Evolutionary conservation across 2,329 filamentous ascomycete genomes (phyloP), one percentile per base, ranked within the genome.

Genomic region (Chrysosporium keratinophilum): DNA sequence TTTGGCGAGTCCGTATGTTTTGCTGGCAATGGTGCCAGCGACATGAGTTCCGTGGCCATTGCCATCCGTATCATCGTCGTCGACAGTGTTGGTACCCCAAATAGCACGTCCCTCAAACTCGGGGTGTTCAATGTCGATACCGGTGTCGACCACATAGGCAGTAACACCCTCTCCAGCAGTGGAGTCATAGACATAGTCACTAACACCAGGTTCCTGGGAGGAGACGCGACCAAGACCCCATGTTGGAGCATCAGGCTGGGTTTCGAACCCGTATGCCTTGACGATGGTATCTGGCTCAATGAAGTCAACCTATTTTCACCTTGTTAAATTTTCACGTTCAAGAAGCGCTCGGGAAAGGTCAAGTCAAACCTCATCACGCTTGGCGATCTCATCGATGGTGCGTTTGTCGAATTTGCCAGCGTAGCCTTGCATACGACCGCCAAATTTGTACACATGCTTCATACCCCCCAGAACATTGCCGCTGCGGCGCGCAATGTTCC

Each of bases 41-140:
- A 67, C 64, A 54, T 72, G 69, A 9, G 69, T 71, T 28, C 69
- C 69, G 50, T 72, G 69, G 31, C 68, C 67, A 49, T 67, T 62
- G 19, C 60, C 60, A 43, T 62, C 58, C n/a, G 50, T 19, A 35
- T 59, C 54, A 5, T 35, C 23, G 9, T 54, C 44, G 23, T 54
- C 53, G 40, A 61, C 64, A 31, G 62, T 61, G 56, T 69, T 71
- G 56, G 62, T 64, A 14, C 67, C 69, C 50, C 63, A 60, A 23
- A 49, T 61, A 15, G 67, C 69, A 52, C 69, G 67, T 40, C 67
- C 68, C 2, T 58, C 66, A 41, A 71, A 71, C 34, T 70, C 66
- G 12, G 57, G 2, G 53, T 71, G 66, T 0, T 53, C 37, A n/a
- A 58, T 61, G 39, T 67, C 64, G 56, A 70, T 67, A 33, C 69